A percentile compares a stretch with the other conserved stretches of the same genome.
Conservation (phyloP, 2,329 filamentous ascomycete species). For the Laburnicola sp. region DNA sequence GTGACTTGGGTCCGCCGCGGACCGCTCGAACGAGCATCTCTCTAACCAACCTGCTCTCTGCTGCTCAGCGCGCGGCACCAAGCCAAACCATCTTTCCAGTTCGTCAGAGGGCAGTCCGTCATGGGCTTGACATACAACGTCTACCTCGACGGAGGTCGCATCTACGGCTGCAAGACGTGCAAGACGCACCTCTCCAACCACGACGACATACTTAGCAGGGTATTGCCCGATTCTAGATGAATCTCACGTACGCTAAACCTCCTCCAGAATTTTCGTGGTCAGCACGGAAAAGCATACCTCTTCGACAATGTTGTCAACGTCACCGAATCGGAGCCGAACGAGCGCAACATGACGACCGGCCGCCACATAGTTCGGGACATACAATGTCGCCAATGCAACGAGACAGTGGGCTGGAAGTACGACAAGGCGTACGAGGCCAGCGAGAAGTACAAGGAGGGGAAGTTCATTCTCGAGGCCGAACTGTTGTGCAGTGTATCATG, state of each 20-base stretch:
- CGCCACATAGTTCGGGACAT: constrained; percentile 94
- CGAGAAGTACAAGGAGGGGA: constrained; percentile 99
- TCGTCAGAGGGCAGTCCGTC: constrained; percentile 1
- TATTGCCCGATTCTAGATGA: constrained; percentile 53
- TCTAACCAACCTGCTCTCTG: constrained; percentile 44
- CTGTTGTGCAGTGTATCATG: constrained; percentile 74
- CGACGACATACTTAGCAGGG: constrained; percentile 92
- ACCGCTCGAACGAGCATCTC: constrained; percentile 43
- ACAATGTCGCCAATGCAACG: constrained; percentile 84
- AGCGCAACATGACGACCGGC: constrained; percentile 98
- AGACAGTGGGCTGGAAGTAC: constrained; percentile 97
- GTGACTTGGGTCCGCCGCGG: constrained; percentile 8
- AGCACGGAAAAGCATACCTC: constrained; percentile 96
- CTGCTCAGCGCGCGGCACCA: background rate
- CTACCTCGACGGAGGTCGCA: constrained; percentile 82
- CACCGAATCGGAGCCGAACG: constrained; percentile 77
- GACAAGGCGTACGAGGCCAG: constrained; percentile 90
- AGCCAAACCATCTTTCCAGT: constrained; percentile 57
- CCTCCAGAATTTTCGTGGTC: constrained; percentile 88
- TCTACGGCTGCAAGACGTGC: constrained; percentile 90
- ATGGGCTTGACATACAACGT: constrained; percentile 94
- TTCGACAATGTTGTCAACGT: constrained; percentile 95
- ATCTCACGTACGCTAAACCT: too few relatives aligned
- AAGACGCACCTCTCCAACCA: constrained; percentile 95
- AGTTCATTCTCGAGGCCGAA: constrained; percentile 94